Evolutionary conservation across 306 rosid species (phyloP), one percentile per base, ranked within the genome.

Genomic region (Oxytropis ochrocephala): DNA sequence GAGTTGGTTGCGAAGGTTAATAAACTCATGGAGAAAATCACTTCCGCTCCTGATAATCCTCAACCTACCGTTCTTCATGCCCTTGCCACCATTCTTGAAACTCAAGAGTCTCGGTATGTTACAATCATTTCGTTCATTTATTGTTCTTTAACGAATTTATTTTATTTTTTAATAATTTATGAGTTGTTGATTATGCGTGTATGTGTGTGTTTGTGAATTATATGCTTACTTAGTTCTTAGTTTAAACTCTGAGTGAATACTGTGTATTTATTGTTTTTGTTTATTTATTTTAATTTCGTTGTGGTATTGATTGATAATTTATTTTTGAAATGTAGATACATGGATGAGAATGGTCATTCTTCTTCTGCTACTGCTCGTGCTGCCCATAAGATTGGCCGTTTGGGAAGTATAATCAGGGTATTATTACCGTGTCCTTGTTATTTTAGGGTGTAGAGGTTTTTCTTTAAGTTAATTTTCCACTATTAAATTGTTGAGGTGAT

Each of bases 361-460:
- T 86, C 93, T 41, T 83, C 95, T 11, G 83, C 84, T 55, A 95
- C 74, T 80, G 89, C 85, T 16, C 97, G 99, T 46, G 88, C 91
- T 35, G 85, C 95, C 7, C 95, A 95, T 74, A 60, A 51, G 72
- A 78, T 89, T 66, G 99, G 99, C 53, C 94, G 92, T 74, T 89
- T 95, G 0, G 99, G 99, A 53, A 77, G 69, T 74, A 21, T 86
- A 74, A 73, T 95, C 52, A 79, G 97, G 97, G 99, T 95, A 87
- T 66, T 54, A 69, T 33, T 14, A 53, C 51, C 38, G 44, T 7
- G 0, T 39, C n/a, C 4, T 57, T 56, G 7, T 21, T 53, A 0
- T 13, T 50, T 63, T 46, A 33, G 5, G 7, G 61, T 54, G 29
- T 43, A 0, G 46, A 36, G 11, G 1, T 10, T 62, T 66, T 38